Percentiles rank a stretch among this genome's conserved stretches.
Conservation (phyloP, 1,139 yeast genomes). For the Zygosaccharomyces pseudobailii region DNA sequence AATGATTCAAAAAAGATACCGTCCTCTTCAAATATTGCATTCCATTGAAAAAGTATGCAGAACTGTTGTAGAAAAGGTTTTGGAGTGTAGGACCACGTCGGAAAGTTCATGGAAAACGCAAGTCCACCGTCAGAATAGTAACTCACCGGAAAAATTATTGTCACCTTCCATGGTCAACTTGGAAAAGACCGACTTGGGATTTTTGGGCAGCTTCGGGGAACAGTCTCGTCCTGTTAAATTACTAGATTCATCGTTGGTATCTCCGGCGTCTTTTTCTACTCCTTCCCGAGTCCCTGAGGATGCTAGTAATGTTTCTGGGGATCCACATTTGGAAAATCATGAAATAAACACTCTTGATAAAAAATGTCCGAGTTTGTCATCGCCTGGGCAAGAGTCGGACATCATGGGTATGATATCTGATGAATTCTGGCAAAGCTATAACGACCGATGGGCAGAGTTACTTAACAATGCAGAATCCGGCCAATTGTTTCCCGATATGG, state of each 20-base stretch:
- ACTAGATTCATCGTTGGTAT: background rate
- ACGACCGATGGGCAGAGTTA: conserved; percentile 19
- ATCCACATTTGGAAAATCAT: too few species aligned
- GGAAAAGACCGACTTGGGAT: background rate
- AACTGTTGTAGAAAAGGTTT: conserved; percentile 19
- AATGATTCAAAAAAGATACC: conserved; percentile 12
- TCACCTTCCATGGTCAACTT: background rate
- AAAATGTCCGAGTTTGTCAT: background rate
- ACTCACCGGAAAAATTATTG: background rate
- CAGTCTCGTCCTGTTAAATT: background rate
- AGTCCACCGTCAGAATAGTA: background rate
- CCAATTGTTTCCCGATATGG: too few species aligned
- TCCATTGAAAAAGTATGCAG: conserved; percentile 18
- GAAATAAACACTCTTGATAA: background rate
- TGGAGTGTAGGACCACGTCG: conserved; percentile 17
- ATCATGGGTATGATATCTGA: conserved; percentile 16
- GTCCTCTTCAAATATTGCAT: conserved; percentile 11
- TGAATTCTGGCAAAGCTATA: conserved; percentile 23
- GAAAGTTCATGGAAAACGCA: conserved; percentile 18
- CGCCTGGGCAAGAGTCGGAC: conserved; percentile 6
- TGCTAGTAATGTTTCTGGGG: too few species aligned
- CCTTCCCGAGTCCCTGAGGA: background rate
- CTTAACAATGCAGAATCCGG: conserved; percentile 10
- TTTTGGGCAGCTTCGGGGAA: background rate
- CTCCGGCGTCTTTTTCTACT: background rate